Evolutionary conservation across 1,284 basidiomycete species (phyloP), one percentile per base, ranked within the genome.

Genomic region (Pascua guehoae): DNA sequence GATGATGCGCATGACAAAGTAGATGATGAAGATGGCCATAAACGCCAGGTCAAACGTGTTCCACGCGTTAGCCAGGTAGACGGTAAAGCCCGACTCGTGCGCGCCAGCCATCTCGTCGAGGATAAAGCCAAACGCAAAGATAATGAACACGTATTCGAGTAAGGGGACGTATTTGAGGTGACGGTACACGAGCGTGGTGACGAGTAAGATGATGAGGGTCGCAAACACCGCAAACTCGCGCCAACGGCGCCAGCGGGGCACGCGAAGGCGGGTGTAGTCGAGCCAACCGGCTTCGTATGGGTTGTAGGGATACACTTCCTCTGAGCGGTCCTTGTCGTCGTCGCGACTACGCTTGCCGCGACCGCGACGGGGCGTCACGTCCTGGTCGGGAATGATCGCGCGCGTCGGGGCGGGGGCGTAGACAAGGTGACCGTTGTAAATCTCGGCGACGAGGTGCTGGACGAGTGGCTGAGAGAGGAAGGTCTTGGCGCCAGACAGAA

Each of bases 51-150:
- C 91, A 64, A 93, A 91, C 1, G 85, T 86, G 70, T 91, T 93
- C 90, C 90, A 93, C 12, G 74, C 89, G 69, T 88, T 90, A 17
- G 88, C 88, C 46, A 89, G 83, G 71, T 91, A 91, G 53, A 92
- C 88, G 46, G 83, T 81, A 88, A 88, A 92, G 12, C 91, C 91
- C 68, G 91, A 86, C 72, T 92, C 90, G 51, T 77, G 72, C 5
- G 72, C 71, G 0, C 75, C 65, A 4, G 76, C 76, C 49, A 77
- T 73, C 58, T 78, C 76, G 62, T 88, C 88, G 42, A 94, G 76
- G 2, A 86, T 78, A 63, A 94, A 91, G 1, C 89, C 89, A 10
- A 82, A 76, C 0, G 86, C 86, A 65, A 89, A 87, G 14, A 91
- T 65, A 47, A 90, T 82, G 70, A 92, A 93, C 10, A 85, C 70